Base-by-base conservation (phyloP, 2,329 filamentous ascomycete genomes). In the Pestalotiopsis sp. region DNA sequence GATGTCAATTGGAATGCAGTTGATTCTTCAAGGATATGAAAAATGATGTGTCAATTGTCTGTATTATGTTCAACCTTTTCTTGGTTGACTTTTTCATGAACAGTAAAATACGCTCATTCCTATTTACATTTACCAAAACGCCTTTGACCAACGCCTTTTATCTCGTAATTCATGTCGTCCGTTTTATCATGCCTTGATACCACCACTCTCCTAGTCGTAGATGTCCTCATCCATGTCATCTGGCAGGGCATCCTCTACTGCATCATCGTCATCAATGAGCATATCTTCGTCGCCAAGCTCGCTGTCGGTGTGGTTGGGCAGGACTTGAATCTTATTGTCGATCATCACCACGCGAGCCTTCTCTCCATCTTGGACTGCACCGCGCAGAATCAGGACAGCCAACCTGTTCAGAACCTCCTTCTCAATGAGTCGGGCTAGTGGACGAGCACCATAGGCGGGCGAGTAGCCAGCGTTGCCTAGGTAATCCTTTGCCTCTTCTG, bases 331-430 rank as follows among this genome's bases (percentile, higher is more conserved):
- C 79, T 93, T 93, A 61, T 93, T 93, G 71, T 94, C 90, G 38
- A 92, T 87, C 70, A 98, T 86, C 61, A 93, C 90, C 27, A 98
- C 94, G 31, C 88, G 86, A 1, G 96, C 96, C 2, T 81, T 83
- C 83, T 99, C 96, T 58, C 95, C 95, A 73, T 99, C 95, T 74
- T 87, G 89, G 78, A 99, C 91, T 67, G 89, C 90, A 72, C 94
- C 94, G 72, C 94, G 89, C 27, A 99, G 86, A 72, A 99, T 97
- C 72, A 98, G 87, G 56, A 99, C 93, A 1, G 96, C 96, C 72
- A 99, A 85, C 64, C 91, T 91, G 82, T 99, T 99, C 76, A 99
- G 90, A 2, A 99, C 94, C 81, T 99, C 96, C 83, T 96, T 96
- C 85, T 99, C 96, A 74, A 99, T 98, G 69, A 99, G 89, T 66